Percentiles rank a stretch among this genome's conserved stretches.
Conservation (phyloP, 768 basidiomycete genomes). For the Collybia sp. region DNA sequence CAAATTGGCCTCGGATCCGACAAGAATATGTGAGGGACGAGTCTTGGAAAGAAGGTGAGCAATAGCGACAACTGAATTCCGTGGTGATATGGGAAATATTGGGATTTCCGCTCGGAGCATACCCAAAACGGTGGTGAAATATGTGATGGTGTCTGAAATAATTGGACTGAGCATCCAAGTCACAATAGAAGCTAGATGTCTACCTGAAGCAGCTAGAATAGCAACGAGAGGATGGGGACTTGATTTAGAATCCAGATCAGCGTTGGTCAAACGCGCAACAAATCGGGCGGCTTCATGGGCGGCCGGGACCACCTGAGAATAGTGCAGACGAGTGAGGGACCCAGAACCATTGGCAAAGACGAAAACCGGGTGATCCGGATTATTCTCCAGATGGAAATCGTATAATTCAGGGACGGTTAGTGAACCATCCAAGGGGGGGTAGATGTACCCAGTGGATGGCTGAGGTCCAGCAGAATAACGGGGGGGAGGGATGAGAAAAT, state of each 20-base stretch:
- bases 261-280: too few relatives aligned
- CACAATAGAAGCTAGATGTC: too few relatives aligned
- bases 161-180: conserved; percentile 13
- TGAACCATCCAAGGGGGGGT: conserved; percentile 21
- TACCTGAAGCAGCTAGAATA: too few relatives aligned
- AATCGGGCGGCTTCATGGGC: too few relatives aligned
- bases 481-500: conserved; percentile 37
- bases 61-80: conserved; percentile 39
- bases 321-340: too few relatives aligned
- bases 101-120: conserved; percentile 30
- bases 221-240: too few relatives aligned
- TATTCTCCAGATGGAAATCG: conserved; percentile 25
- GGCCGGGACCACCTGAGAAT: too few relatives aligned
- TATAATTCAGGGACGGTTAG: conserved; percentile 26
- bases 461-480: too few relatives aligned
- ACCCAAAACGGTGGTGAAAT: conserved; percentile 24
- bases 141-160: conserved; percentile 24
- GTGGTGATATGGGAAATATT: conserved; percentile 28
- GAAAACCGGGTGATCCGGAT: conserved; percentile 26
- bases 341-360: conserved; percentile 5
- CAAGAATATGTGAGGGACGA: conserved; percentile 14
- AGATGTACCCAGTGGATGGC: too few relatives aligned
- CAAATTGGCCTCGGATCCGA: conserved; percentile 18
- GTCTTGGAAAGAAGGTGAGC: conserved; percentile 30
- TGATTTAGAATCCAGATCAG: too few relatives aligned